phyloP scores from a whole-genome alignment of 1,284 basidiomycete genomes.

The Apiotrichum porosum region DNA sequence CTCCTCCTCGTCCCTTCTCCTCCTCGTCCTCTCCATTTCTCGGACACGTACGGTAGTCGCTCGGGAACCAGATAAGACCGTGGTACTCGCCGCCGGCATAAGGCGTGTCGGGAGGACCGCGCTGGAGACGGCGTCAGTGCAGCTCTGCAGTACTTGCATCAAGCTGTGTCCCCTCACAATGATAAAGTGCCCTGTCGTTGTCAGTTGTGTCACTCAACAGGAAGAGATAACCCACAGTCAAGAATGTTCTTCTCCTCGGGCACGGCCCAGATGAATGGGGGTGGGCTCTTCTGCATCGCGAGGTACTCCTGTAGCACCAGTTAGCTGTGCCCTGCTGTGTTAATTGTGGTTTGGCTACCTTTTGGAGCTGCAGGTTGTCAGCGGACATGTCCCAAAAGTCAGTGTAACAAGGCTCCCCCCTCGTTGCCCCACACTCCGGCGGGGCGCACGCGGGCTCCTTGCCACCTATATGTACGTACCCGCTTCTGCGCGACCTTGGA shows the following conservation, averaged over 20 bases:
- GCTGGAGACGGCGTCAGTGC: slow-evolving; percentile 52
- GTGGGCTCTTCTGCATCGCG: slow-evolving; percentile 86
- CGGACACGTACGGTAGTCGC: slow-evolving; percentile 91
- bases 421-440: too few species aligned
- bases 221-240: slow-evolving; percentile 38
- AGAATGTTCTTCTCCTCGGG: slow-evolving; percentile 96
- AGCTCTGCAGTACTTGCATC: too few species aligned
- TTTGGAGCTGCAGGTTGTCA: slow-evolving; percentile 33
- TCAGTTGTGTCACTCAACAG: slow-evolving; percentile 64
- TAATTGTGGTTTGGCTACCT: slow-evolving; percentile 19
- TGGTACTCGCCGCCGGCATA: slow-evolving; percentile 92
- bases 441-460: neutral
- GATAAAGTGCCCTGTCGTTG: slow-evolving; percentile 77
- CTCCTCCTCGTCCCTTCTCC: too few species aligned
- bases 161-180: slow-evolving; percentile 57
- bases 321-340: too few species aligned
- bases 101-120: slow-evolving; percentile 87
- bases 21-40: too few species aligned
- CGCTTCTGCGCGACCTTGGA: slow-evolving; percentile 49
- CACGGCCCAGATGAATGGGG: slow-evolving; percentile 86
- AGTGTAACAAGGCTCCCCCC: neutral
- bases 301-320: slow-evolving; percentile 69
- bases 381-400: too few species aligned
- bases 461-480: slow-evolving; percentile 27
- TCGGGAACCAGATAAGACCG: slow-evolving; percentile 67